These are phyloP conservation scores for Phyllosticta citrichinensis DNA, from an alignment of 2,329 filamentous ascomycete species.

Conservation along the genomic window DNA sequence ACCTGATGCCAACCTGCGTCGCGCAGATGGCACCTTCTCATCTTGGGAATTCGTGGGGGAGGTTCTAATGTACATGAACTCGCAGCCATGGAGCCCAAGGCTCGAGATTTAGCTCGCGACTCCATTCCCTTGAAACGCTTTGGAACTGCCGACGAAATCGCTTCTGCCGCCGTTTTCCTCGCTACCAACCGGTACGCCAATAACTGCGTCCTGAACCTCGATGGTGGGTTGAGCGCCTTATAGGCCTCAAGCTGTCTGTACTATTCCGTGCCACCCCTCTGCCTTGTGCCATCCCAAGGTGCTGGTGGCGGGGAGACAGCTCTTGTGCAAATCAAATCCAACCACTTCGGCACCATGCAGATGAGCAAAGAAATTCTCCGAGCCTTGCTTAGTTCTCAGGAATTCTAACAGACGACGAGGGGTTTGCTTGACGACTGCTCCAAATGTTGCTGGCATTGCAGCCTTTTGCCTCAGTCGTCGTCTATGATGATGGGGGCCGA, in stretches of 20 bases:
- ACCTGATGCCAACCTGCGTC: neutral
- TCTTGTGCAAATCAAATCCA: neutral
- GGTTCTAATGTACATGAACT: slow-evolving; percentile 11
- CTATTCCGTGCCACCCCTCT: neutral
- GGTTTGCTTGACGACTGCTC: neutral
- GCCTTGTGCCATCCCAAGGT: neutral
- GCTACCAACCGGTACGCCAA: slow-evolving; percentile 72
- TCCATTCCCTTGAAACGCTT: slow-evolving; percentile 58
- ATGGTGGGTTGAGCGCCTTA: slow-evolving; percentile 67
- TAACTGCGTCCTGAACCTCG: slow-evolving; percentile 76
- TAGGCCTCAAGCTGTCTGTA: neutral
- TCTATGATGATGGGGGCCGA: slow-evolving; percentile 29
- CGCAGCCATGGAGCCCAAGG: slow-evolving; percentile 35
- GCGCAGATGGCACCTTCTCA: neutral
- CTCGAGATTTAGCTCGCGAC: slow-evolving; percentile 24
- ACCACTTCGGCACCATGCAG: neutral
- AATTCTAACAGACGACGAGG: neutral
- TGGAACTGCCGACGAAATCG: slow-evolving; percentile 60
- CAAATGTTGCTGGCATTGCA: neutral
- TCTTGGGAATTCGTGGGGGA: neutral
- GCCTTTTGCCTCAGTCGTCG: slow-evolving; percentile 13
- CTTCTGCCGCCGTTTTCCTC: slow-evolving; percentile 72
- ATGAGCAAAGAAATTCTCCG: neutral
- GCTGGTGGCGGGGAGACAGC: neutral
- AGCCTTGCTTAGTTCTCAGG: neutral